phyloP scores from a whole-genome alignment of 176 grass and related monocot genomes.

The Panicum miliaceum region DNA sequence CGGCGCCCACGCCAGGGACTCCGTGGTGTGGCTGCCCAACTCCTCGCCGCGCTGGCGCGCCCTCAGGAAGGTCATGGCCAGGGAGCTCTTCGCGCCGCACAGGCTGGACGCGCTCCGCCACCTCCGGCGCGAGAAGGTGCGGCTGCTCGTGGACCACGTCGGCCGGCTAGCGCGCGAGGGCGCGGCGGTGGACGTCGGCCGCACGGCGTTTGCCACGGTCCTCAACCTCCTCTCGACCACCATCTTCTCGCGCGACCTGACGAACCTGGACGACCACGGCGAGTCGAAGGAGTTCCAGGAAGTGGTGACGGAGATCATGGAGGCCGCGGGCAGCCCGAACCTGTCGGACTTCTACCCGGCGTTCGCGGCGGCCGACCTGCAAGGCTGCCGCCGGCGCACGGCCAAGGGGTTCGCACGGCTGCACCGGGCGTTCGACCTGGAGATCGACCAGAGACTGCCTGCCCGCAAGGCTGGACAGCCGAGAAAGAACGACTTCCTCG shows the following conservation, averaged over 20 bases:
- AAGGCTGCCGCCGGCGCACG: conserved; percentile 31
- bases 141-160: conserved; percentile 2
- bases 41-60: not conserved
- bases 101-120: not conserved
- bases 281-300: conserved; percentile 25
- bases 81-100: not conserved
- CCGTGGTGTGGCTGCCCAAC: not conserved
- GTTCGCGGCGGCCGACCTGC: conserved; percentile 45
- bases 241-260: not conserved
- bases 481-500: conserved; percentile 40
- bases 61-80: not conserved
- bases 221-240: conserved; percentile 6
- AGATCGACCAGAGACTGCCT: conserved; percentile 33
- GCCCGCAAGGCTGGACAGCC: not conserved
- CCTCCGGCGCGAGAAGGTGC: conserved; percentile 15
- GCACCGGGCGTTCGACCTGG: conserved; percentile 41
- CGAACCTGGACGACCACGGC: not conserved
- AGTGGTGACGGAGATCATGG: conserved; percentile 38
- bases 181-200: not conserved
- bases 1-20: not conserved
- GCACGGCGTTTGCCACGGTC: not conserved
- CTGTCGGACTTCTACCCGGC: conserved; percentile 64
- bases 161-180: not conserved
- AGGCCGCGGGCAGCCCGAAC: conserved; percentile 28
- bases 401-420: conserved; percentile 11